Conservation (phyloP, 441 rosid species). For the Kokia cookei region DNA sequence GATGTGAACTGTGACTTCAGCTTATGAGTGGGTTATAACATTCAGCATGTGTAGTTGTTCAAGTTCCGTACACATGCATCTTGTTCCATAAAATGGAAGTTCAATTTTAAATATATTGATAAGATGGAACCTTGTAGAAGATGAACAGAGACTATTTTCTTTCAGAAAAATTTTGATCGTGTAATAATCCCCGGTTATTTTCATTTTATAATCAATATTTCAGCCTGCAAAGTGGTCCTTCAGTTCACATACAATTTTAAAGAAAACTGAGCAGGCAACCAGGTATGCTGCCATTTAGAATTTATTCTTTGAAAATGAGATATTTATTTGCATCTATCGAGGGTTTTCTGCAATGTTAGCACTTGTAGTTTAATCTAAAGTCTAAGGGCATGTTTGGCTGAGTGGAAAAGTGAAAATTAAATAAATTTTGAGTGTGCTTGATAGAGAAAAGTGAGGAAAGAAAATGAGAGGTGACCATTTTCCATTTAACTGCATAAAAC, state of each 20-base stretch:
- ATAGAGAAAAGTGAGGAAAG: no score
- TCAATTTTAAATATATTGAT: neutral
- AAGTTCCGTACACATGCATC: neutral
- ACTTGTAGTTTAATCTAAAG: neutral
- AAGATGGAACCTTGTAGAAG: neutral
- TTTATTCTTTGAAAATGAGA: neutral
- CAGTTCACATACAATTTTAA: constrained; percentile 70
- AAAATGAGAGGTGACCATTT: no score
- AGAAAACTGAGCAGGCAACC: constrained; percentile 79
- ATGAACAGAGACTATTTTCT: neutral
- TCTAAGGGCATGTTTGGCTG: no score
- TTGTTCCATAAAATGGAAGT: neutral
- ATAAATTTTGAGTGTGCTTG: no score
- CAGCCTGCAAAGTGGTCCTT: constrained; percentile 93
- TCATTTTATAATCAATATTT: constrained; percentile 15
- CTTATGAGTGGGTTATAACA: neutral
- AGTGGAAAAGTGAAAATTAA: no score
- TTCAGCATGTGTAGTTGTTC: neutral
- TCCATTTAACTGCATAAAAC: no score
- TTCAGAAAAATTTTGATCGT: neutral
- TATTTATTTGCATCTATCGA: neutral
- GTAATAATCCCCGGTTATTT: constrained; percentile 16
- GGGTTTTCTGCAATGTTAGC: neutral
- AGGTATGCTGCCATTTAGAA: constrained; percentile 39
- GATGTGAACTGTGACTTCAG: neutral